phyloP scores from a whole-genome alignment of 768 basidiomycete genomes.

The Lentinula detonsa region DNA sequence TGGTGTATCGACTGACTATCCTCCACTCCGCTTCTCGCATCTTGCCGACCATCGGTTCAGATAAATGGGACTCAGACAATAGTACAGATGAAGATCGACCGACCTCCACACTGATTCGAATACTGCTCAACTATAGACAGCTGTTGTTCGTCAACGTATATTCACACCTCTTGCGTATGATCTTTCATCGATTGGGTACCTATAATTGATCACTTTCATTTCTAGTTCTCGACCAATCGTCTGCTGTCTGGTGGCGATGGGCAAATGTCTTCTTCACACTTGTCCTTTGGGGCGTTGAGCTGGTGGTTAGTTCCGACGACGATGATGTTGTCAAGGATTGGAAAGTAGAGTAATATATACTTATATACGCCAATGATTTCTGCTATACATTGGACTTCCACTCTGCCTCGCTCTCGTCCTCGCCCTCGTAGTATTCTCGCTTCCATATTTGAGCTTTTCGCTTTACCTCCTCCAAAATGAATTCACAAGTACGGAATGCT shows the following conservation, averaged over 20 bases:
- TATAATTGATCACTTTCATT: constrained; percentile 1
- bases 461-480: constrained; percentile 84
- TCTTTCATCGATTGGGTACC: background rate
- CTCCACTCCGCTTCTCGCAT: constrained; percentile 79
- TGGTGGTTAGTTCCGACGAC: constrained; percentile 73
- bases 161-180: constrained; percentile 77
- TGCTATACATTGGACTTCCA: constrained; percentile 59
- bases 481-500: constrained; percentile 75
- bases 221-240: constrained; percentile 78
- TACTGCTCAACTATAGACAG: constrained; percentile 79
- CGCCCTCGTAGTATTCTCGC: constrained; percentile 78
- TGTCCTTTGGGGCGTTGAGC: constrained; percentile 76
- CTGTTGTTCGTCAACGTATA: constrained; percentile 83
- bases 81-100: constrained; percentile 67
- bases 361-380: background rate
- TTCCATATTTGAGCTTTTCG: constrained; percentile 86
- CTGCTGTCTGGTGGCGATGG: constrained; percentile 95
- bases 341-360: constrained; percentile 62
- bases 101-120: constrained; percentile 71
- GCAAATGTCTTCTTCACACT: constrained; percentile 86
- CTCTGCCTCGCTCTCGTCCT: constrained; percentile 51
- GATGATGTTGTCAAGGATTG: constrained; percentile 63
- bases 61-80: constrained; percentile 70
- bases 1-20: constrained; percentile 75
- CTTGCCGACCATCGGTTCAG: constrained; percentile 77